phyloP scores from a whole-genome alignment of 345 rosid genomes.

The Excoecaria cochinchinensis region DNA sequence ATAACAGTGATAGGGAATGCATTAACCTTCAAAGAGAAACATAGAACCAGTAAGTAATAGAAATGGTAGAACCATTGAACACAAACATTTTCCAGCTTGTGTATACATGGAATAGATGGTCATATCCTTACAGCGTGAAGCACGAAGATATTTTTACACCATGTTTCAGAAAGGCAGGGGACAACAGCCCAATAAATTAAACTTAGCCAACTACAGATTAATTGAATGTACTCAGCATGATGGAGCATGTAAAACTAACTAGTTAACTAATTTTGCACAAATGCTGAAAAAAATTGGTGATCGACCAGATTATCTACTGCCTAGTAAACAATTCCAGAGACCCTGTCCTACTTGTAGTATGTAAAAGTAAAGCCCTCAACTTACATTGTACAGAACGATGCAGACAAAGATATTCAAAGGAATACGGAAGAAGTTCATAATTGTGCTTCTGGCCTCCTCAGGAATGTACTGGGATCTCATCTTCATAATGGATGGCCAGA shows the following conservation, averaged over 20 bases:
- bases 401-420: slow-evolving; percentile 93
- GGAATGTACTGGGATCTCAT: slow-evolving; percentile 98
- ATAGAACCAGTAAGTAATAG: slow-evolving; percentile 11
- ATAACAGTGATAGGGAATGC: slow-evolving; percentile 89
- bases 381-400: slow-evolving; percentile 76
- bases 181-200: background rate
- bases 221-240: background rate
- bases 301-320: background rate
- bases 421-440: slow-evolving; percentile 94
- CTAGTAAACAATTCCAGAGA: background rate
- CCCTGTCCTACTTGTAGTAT: background rate
- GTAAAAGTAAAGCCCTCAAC: slow-evolving; percentile 21
- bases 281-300: background rate
- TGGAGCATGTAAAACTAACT: background rate
- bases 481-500: slow-evolving; percentile 99
- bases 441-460: slow-evolving; percentile 97
- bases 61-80: background rate
- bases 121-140: background rate
- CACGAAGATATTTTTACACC: background rate
- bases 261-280: background rate
- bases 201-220: background rate
- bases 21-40: slow-evolving; percentile 54
- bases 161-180: background rate
- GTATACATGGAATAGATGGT: background rate
- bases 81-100: background rate